A percentile compares a stretch with the other conserved stretches of the same genome.
Conservation (phyloP, 768 basidiomycete genomes). For the Lentinula aciculospora region DNA sequence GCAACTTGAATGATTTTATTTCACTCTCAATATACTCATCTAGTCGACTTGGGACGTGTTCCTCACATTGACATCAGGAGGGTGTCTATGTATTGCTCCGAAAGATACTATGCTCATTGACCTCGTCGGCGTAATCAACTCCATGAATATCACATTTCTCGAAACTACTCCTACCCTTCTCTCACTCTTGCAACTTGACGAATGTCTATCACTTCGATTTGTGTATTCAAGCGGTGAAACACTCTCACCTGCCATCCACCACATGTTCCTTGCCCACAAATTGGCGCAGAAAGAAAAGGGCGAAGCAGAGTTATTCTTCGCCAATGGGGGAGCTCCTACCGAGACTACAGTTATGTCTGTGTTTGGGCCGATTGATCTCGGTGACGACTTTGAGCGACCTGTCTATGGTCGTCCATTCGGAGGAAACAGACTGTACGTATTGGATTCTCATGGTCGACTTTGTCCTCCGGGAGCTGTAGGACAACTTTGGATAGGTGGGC, state of each 20-base stretch:
- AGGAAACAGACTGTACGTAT: slow-evolving; percentile 16
- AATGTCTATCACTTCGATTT: slow-evolving; percentile 18
- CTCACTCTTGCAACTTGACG: slow-evolving; percentile 19
- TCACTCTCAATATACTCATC: background rate
- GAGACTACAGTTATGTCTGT: background rate
- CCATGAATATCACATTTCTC: slow-evolving; percentile 19
- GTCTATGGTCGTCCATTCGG: slow-evolving; percentile 26
- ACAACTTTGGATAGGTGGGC: slow-evolving; percentile 18
- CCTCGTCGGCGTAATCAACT: slow-evolving; percentile 19
- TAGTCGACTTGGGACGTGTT: slow-evolving; percentile 15
- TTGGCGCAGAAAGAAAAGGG: background rate
- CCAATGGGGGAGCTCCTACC: slow-evolving; percentile 1
- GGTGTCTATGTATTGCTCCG: slow-evolving; percentile 13
- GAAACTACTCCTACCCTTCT: slow-evolving; percentile 23
- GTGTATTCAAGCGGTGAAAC: background rate
- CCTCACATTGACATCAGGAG: slow-evolving; percentile 14
- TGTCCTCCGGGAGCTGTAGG: slow-evolving; percentile 18
- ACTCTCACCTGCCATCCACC: background rate
- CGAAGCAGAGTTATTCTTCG: background rate
- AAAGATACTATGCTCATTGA: slow-evolving; percentile 23
- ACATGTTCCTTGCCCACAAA: background rate
- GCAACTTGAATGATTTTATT: background rate
- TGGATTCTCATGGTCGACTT: slow-evolving; percentile 10
- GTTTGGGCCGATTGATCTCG: background rate
- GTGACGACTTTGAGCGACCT: slow-evolving; percentile 4